Conservation (phyloP, 129 eudicot genomes). For the Daucus carota region DH1_v3.0 NC_030387.2:35442501-35443000, state of each 20-base stretch:
- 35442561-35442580: constrained; percentile 51
- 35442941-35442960: constrained; percentile 31
- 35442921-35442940: background rate
- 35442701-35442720: constrained; percentile 23
- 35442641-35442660: constrained; percentile 23
- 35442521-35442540: background rate
- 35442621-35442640: constrained; percentile 35
- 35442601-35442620: constrained; percentile 39
- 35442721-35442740: constrained; percentile 39
- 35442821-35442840: constrained; percentile 26
- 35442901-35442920: constrained; percentile 6
- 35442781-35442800: constrained; percentile 43
- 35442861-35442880: constrained; percentile 14
- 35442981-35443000: constrained; percentile 43
- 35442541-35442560: constrained; percentile 8
- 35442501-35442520: background rate
- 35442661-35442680: constrained; percentile 20
- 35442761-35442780: constrained; percentile 46
- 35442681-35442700: constrained; percentile 14
- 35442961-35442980: constrained; percentile 55
- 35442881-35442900: constrained; percentile 1
- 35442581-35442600: constrained; percentile 34
- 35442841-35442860: constrained; percentile 53
- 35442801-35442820: constrained; percentile 36
- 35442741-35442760: constrained; percentile 49